Conservation (phyloP, 2,329 filamentous ascomycete genomes). For the Clonostachys rhizophaga region DNA sequence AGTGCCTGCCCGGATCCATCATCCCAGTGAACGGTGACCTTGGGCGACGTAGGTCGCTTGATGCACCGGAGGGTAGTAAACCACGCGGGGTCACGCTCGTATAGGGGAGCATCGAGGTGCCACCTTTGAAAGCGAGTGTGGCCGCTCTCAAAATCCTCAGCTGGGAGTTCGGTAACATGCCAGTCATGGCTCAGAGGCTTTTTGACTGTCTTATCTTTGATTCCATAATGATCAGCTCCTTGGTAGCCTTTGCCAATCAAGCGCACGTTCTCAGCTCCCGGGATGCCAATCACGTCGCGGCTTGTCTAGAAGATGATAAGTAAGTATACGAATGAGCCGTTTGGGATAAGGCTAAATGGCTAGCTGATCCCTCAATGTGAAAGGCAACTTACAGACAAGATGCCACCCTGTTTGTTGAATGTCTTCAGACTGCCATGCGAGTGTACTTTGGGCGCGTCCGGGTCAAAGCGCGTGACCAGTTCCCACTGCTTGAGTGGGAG, state of each 20-base stretch:
- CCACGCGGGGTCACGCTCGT: conserved; percentile 31
- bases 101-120: conserved; percentile 42
- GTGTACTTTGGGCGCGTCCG: conserved; percentile 29
- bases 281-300: conserved; percentile 27
- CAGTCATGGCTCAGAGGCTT: conserved; percentile 26
- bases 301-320: conserved; percentile 10
- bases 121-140: conserved; percentile 39
- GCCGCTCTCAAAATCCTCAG: conserved; percentile 28
- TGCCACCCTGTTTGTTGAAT: conserved; percentile 30
- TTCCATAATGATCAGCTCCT: conserved; percentile 34
- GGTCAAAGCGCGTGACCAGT: conserved; percentile 35
- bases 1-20: conserved; percentile 34
- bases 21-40: conserved; percentile 32
- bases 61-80: conserved; percentile 34
- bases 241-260: conserved; percentile 39
- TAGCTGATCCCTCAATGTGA: not conserved
- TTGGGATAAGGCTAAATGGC: too few relatives aligned
- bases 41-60: conserved; percentile 25
- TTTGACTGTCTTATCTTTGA: conserved; percentile 25
- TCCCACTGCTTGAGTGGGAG: conserved; percentile 37
- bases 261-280: conserved; percentile 35
- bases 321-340: not conserved
- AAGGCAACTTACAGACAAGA: conserved; percentile 22
- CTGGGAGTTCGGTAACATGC: conserved; percentile 22
- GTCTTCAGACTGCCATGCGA: conserved; percentile 33